A percentile compares a stretch with the other conserved stretches of the same genome.
Conservation (phyloP, 2,329 filamentous ascomycete genomes). For the Pseudogymnoascus sp. region DNA sequence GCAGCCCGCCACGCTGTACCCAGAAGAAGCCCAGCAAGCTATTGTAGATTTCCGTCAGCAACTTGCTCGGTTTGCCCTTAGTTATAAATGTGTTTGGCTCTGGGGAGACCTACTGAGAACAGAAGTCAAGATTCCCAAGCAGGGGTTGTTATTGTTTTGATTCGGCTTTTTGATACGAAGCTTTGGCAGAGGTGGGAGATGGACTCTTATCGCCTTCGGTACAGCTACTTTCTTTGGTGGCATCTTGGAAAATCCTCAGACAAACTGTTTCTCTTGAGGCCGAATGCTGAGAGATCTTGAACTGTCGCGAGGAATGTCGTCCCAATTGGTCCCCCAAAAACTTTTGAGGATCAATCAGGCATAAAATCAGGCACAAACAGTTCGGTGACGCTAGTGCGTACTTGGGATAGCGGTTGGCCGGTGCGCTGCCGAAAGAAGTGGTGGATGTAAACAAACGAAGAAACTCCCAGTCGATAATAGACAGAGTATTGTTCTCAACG, state of each 20-base stretch:
- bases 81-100: conserved; percentile 11
- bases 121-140: conserved; percentile 55
- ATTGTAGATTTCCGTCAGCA: conserved; percentile 11
- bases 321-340: conserved; percentile 11
- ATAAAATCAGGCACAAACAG: not conserved
- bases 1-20: conserved; percentile 55
- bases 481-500: not conserved
- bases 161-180: conserved; percentile 58
- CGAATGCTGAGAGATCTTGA: conserved; percentile 3
- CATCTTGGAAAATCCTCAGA: conserved; percentile 19
- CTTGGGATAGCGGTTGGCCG: conserved; percentile 9
- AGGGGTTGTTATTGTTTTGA: conserved; percentile 52
- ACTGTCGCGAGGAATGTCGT: not conserved
- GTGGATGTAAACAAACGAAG: conserved; percentile 7
- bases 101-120: conserved; percentile 47
- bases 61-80: not conserved
- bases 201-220: conserved; percentile 26
- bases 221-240: conserved; percentile 25
- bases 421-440: conserved; percentile 5
- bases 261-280: not conserved
- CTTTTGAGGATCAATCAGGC: conserved; percentile 14
- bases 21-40: conserved; percentile 81
- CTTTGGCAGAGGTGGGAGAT: conserved; percentile 49
- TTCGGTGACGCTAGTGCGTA: conserved; percentile 13
- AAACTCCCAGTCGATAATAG: conserved; percentile 5